Evolutionary conservation across 192 early-diverging fungal species (phyloP).

Genomic region (Podila horticola): DNA sequence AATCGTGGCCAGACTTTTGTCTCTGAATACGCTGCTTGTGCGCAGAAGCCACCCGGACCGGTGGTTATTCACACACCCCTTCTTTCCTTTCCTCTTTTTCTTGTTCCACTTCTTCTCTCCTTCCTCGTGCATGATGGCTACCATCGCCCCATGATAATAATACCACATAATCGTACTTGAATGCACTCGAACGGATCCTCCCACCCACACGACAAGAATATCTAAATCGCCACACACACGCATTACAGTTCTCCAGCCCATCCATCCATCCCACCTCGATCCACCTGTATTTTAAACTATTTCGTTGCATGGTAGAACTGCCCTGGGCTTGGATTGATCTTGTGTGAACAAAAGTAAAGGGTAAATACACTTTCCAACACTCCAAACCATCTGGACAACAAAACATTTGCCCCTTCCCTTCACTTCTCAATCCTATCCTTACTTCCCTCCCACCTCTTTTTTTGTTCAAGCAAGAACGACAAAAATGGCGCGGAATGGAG

Average conservation of each 20-base stretch:
- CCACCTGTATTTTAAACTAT: too few relatives aligned
- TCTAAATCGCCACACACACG: neutral
- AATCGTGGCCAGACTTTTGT: too few relatives aligned
- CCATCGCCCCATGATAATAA: neutral
- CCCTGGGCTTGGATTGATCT: too few relatives aligned
- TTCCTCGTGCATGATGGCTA: too few relatives aligned
- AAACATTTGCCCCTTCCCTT: neutral
- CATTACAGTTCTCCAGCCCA: neutral
- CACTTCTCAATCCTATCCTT: constrained; percentile 2
- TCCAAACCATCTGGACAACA: neutral
- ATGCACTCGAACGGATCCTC: neutral
- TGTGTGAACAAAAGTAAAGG: too few relatives aligned
- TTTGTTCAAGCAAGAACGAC: too few relatives aligned
- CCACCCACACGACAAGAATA: constrained; percentile 8
- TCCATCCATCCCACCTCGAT: neutral
- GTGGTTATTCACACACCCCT: neutral
- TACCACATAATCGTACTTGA: neutral
- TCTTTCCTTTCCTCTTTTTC: neutral
- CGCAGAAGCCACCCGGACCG: neutral
- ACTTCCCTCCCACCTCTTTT: neutral
- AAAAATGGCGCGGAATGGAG: neutral
- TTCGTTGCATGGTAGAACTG: too few relatives aligned
- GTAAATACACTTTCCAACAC: neutral
- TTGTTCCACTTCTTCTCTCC: neutral
- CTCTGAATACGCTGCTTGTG: too few relatives aligned